Evolutionary conservation across 306 rosid species (phyloP).

Genomic region (Quercus bicolor): DNA sequence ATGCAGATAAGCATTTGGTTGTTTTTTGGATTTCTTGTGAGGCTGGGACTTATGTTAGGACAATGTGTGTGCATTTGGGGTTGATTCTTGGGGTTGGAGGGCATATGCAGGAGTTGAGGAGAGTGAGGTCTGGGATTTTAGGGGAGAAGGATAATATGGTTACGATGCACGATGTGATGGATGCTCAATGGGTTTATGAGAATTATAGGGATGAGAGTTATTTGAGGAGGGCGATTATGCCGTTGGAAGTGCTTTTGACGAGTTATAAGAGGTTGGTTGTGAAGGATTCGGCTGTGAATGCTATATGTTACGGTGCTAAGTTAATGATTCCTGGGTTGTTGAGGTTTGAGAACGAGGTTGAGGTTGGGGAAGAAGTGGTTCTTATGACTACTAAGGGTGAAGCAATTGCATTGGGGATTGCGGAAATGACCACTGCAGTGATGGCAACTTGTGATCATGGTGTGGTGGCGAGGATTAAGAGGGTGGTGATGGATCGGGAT

Average conservation of each 20-base stretch:
- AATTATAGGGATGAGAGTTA: slow-evolving; percentile 65
- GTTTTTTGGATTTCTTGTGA: slow-evolving; percentile 73
- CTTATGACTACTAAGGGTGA: slow-evolving; percentile 85
- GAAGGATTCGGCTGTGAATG: slow-evolving; percentile 85
- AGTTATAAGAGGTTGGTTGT: slow-evolving; percentile 80
- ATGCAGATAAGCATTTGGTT: slow-evolving; percentile 62
- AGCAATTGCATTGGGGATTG: slow-evolving; percentile 84
- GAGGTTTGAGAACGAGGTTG: slow-evolving; percentile 76
- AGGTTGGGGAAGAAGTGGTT: slow-evolving; percentile 75
- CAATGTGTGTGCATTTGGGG: slow-evolving; percentile 83
- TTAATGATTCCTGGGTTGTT: slow-evolving; percentile 77
- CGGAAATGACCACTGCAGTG: slow-evolving; percentile 86
- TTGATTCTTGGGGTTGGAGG: slow-evolving; percentile 79
- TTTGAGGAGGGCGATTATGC: slow-evolving; percentile 81
- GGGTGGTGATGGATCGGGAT: slow-evolving; percentile 91
- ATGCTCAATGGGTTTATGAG: slow-evolving; percentile 79
- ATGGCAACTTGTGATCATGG: slow-evolving; percentile 93
- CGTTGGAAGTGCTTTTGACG: slow-evolving; percentile 63
- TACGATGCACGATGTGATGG: slow-evolving; percentile 84
- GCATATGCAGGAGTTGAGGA: slow-evolving; percentile 88
- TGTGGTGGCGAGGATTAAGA: slow-evolving; percentile 72
- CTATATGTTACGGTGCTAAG: slow-evolving; percentile 85
- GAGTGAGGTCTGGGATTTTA: slow-evolving; percentile 81
- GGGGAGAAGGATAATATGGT: slow-evolving; percentile 94
- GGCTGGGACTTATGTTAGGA: slow-evolving; percentile 86